These are phyloP conservation scores for Penicillium angulare DNA, from an alignment of 495 filamentous ascomycete genomes.

Conservation along the genomic window DNA sequence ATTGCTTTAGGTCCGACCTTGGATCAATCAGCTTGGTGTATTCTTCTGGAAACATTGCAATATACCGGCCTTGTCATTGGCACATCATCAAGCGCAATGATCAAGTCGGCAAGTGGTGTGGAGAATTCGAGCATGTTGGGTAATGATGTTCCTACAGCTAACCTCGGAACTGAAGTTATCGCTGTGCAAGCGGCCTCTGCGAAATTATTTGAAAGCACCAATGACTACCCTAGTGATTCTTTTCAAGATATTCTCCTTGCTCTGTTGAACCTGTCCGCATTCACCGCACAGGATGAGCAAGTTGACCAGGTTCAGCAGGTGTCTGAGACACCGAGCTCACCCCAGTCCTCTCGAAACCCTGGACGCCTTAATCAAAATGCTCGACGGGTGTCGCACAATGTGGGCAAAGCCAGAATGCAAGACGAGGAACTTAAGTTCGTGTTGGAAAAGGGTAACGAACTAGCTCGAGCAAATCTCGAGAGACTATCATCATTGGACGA, in stretches of 20 bases:
- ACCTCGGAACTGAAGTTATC: slow-evolving; percentile 73
- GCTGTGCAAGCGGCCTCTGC: slow-evolving; percentile 87
- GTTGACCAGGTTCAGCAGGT: slow-evolving; percentile 26
- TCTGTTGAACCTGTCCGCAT: slow-evolving; percentile 63
- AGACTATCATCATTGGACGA: slow-evolving; percentile 63
- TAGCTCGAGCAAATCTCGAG: slow-evolving; percentile 75
- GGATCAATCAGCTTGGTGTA: slow-evolving; percentile 75
- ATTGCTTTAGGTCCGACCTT: slow-evolving; percentile 92
- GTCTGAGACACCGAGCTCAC: slow-evolving; percentile 19
- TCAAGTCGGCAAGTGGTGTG: slow-evolving; percentile 28
- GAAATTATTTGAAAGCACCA: slow-evolving; percentile 84
- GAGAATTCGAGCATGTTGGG: slow-evolving; percentile 26
- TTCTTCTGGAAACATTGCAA: slow-evolving; percentile 85
- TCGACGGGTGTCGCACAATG: slow-evolving; percentile 53
- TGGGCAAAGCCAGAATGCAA: slow-evolving; percentile 44
- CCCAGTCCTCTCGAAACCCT: slow-evolving; percentile 29
- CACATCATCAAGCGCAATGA: slow-evolving; percentile 40
- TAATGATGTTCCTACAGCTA: slow-evolving; percentile 52
- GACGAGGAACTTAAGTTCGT: slow-evolving; percentile 62
- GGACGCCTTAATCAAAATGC: slow-evolving; percentile 54
- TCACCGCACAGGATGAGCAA: slow-evolving; percentile 28
- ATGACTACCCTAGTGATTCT: slow-evolving; percentile 77
- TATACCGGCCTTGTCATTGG: slow-evolving; percentile 86
- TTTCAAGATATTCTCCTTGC: slow-evolving; percentile 78
- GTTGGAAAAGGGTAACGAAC: slow-evolving; percentile 74